Percentiles rank a stretch among this genome's conserved stretches.
Conservation (phyloP, 129 eudicot species). For the Saposhnikovia divaricata region DNA sequence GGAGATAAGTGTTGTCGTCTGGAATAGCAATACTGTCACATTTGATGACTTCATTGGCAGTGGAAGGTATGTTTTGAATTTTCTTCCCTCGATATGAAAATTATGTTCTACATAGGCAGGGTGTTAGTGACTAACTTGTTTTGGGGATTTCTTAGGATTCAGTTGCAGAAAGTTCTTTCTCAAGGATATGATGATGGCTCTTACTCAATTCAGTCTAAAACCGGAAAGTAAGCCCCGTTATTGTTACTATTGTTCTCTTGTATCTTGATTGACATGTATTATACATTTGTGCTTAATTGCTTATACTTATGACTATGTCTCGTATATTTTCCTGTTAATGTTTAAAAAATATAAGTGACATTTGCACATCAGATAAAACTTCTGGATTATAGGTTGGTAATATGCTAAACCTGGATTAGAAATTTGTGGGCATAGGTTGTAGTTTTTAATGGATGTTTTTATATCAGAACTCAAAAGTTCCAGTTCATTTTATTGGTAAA, state of each 20-base stretch:
- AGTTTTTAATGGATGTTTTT: too few species aligned
- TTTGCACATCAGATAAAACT: neutral
- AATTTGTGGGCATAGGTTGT: neutral
- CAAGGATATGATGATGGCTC: constrained; percentile 76
- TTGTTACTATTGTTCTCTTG: neutral
- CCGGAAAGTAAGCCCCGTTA: constrained; percentile 50
- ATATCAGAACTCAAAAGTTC: too few species aligned
- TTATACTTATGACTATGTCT: neutral
- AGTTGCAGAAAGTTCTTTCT: constrained; percentile 64
- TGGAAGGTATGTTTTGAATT: constrained; percentile 51
- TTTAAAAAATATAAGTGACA: neutral
- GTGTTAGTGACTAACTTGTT: neutral
- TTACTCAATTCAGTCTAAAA: constrained; percentile 71
- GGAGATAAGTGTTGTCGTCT: constrained; percentile 62
- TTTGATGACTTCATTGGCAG: constrained; percentile 77
- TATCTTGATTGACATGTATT: neutral
- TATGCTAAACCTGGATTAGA: neutral
- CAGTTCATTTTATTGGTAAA: too few species aligned
- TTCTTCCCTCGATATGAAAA: neutral
- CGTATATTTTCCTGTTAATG: neutral
- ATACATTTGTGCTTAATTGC: neutral
- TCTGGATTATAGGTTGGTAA: neutral
- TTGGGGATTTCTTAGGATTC: constrained; percentile 41
- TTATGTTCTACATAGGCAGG: neutral
- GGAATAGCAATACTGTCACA: constrained; percentile 83